A percentile compares a stretch with the other conserved stretches of the same genome.
phyloP scores from a whole-genome alignment of 805 yeast species.

The Cyberlindnera lachancei region DNA sequence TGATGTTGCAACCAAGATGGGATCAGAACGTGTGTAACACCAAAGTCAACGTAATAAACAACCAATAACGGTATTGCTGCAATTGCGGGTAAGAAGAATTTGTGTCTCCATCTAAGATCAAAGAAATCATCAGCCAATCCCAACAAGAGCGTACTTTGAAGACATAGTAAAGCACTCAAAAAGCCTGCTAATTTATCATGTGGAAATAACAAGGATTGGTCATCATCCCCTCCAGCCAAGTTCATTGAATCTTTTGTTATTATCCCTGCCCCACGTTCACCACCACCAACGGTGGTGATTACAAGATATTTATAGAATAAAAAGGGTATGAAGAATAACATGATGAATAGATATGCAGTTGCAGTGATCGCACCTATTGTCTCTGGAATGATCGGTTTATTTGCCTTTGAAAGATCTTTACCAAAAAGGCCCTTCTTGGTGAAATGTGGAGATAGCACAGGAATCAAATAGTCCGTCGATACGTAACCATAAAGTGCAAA shows the following conservation, averaged over 20 bases:
- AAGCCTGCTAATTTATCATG: constrained; percentile 80
- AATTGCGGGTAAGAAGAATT: constrained; percentile 89
- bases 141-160: constrained; percentile 74
- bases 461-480: constrained; percentile 55
- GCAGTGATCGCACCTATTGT: constrained; percentile 90
- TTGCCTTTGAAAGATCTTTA: constrained; percentile 70
- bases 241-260: no score
- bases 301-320: constrained; percentile 72
- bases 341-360: constrained; percentile 66
- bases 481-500: constrained; percentile 62
- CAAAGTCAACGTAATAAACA: constrained; percentile 90
- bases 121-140: constrained; percentile 94
- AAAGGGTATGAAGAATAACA: constrained; percentile 84
- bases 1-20: constrained; percentile 55
- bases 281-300: constrained; percentile 50
- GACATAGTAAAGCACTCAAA: constrained; percentile 73
- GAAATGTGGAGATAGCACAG: constrained; percentile 59
- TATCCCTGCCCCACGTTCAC: constrained; percentile 38
- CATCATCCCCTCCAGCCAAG: constrained; percentile 7
- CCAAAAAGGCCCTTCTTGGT: constrained; percentile 79
- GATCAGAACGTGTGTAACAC: constrained; percentile 78
- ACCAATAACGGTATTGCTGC: constrained; percentile 87
- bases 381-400: constrained; percentile 76
- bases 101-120: constrained; percentile 96
- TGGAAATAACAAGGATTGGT: constrained; percentile 41